Percentiles rank a stretch among this genome's conserved stretches.
phyloP scores from a whole-genome alignment of 169 alveolate genomes.

The Blepharisma undulans region DNA sequence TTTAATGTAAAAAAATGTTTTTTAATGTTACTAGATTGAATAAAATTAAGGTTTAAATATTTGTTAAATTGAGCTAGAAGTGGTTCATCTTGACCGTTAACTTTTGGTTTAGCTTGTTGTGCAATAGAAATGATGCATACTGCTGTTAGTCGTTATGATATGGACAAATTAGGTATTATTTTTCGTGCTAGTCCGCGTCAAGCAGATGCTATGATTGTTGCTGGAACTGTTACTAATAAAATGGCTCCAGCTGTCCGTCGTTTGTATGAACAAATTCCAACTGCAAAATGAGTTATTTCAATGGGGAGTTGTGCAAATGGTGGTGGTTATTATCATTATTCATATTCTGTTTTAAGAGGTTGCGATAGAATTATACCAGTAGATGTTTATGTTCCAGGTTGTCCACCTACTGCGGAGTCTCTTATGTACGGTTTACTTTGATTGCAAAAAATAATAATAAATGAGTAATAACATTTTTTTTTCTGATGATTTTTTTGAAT shows the following conservation, averaged over 20 bases:
- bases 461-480: neutral
- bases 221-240: constrained; percentile 37
- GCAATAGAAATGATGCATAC: constrained; percentile 42
- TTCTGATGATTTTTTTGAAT: too few relatives aligned
- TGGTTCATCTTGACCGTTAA: constrained; percentile 32
- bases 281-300: constrained; percentile 26
- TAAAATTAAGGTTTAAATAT: constrained; percentile 2
- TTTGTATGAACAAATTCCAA: constrained; percentile 25
- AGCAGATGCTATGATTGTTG: constrained; percentile 9
- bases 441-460: neutral
- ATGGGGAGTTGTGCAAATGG: constrained; percentile 44
- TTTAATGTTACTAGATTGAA: constrained; percentile 19
- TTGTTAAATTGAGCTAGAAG: constrained; percentile 18
- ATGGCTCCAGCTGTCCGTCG: constrained; percentile 27
- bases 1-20: neutral
- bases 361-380: constrained; percentile 25
- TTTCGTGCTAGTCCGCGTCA: constrained; percentile 42
- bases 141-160: constrained; percentile 35
- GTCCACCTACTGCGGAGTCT: constrained; percentile 37
- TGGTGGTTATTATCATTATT: constrained; percentile 41
- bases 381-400: constrained; percentile 33
- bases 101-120: constrained; percentile 45
- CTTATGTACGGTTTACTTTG: constrained; percentile 20
- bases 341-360: constrained; percentile 35
- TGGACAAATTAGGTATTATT: constrained; percentile 26